Conservation (phyloP, 305 asterid species). For the Fraxinus dipetala region DNA sequence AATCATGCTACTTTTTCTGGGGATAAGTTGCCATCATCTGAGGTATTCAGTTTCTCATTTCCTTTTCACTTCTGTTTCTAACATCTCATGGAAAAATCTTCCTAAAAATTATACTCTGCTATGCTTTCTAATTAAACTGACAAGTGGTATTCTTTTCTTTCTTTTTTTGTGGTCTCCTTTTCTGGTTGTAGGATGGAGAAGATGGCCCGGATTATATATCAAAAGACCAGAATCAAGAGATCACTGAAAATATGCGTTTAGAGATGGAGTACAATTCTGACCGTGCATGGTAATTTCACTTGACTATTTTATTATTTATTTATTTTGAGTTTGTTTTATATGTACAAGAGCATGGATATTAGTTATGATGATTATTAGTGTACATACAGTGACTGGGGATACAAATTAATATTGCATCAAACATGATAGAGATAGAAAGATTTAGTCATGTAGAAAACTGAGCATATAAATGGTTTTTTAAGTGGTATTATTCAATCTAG, state of each 20-base stretch:
- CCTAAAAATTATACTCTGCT: not conserved
- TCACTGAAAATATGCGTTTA: constrained; percentile 70
- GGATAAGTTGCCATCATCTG: constrained; percentile 33
- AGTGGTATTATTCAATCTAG: not conserved
- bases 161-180: not conserved
- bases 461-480: not conserved
- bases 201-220: constrained; percentile 37
- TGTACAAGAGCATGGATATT: not conserved
- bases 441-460: not conserved
- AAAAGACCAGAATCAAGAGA: constrained; percentile 52
- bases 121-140: constrained; percentile 13
- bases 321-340: not conserved
- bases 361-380: not conserved
- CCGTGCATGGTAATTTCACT: constrained; percentile 76
- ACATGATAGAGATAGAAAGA: not conserved
- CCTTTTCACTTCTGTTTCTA: not conserved
- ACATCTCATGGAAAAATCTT: constrained; percentile 1
- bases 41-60: constrained; percentile 43
- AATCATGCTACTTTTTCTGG: constrained; percentile 35
- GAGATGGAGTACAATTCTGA: constrained; percentile 95
- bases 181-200: constrained; percentile 55
- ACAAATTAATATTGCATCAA: not conserved
- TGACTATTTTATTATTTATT: too few species aligned
- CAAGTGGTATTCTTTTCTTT: not conserved
- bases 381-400: not conserved